Percentiles rank a stretch among this genome's conserved stretches.
Evolutionary conservation across 768 basidiomycete genomes (phyloP).

Genomic region (Floccularia luteovirens): DNA sequence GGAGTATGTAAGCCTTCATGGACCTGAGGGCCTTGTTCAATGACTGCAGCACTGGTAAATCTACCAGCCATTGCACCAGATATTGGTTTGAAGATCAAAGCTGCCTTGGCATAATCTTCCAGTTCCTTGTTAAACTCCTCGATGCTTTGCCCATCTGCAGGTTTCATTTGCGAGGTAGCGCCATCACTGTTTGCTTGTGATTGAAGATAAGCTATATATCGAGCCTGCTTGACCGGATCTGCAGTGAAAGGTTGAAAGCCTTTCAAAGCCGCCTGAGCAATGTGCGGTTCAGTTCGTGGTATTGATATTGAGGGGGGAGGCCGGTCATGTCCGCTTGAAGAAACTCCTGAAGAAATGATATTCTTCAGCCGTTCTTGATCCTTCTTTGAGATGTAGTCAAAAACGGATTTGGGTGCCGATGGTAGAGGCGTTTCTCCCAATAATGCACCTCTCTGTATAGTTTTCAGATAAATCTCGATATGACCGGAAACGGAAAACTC

Average conservation of each 20-base stretch:
- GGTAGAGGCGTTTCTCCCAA: conserved; percentile 78
- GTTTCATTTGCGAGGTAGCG: conserved; percentile 41
- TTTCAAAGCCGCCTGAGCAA: conserved; percentile 78
- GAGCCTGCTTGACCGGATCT: conserved; percentile 72
- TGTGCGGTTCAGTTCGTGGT: conserved; percentile 62
- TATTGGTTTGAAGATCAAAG: conserved; percentile 86
- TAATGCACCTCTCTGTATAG: conserved; percentile 63
- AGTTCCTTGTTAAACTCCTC: conserved; percentile 80
- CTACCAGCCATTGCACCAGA: conserved; percentile 89
- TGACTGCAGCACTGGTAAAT: conserved; percentile 76
- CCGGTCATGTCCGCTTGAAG: conserved; percentile 4
- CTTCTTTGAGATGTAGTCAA: conserved; percentile 91
- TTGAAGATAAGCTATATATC: conserved; percentile 77
- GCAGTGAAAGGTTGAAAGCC: conserved; percentile 88
- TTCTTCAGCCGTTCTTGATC: conserved; percentile 79
- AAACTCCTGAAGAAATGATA: conserved; percentile 29
- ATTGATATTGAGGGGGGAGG: conserved; percentile 31
- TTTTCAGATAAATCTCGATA: neutral
- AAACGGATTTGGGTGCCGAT: conserved; percentile 72
- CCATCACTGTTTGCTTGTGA: conserved; percentile 52
- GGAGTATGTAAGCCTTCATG: conserved; percentile 67
- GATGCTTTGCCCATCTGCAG: conserved; percentile 46
- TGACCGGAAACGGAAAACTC: conserved; percentile 14
- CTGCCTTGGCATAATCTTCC: conserved; percentile 80
- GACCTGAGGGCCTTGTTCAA: conserved; percentile 58